These are phyloP conservation scores for Zygosaccharomyces sapae DNA, from an alignment of 1,139 yeast species.

Conservation along the genomic window DNA sequence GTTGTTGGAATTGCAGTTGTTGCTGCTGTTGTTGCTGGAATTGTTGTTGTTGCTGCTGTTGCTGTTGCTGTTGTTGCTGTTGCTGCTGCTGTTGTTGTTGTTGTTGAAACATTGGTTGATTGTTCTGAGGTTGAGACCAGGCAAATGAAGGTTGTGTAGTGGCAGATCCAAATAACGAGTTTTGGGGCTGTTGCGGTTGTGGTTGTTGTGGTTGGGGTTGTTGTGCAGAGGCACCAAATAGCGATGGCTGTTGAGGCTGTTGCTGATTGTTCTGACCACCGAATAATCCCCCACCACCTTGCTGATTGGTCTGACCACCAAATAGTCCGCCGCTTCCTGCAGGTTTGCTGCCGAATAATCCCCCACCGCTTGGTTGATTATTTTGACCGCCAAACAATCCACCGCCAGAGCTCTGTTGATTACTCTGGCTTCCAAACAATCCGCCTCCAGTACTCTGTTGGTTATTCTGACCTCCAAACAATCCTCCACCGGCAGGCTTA, in stretches of 20 bases:
- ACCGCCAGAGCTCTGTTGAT: too few species aligned
- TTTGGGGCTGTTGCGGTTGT: too few species aligned
- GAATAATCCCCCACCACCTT: conserved; percentile 35
- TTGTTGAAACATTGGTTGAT: conserved; percentile 31
- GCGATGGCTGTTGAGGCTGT: conserved; percentile 18
- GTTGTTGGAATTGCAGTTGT: conserved; percentile 39
- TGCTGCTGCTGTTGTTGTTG: conserved; percentile 26
- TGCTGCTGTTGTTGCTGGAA: conserved; percentile 34
- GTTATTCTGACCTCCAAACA: too few species aligned
- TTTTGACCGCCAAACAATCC: too few species aligned
- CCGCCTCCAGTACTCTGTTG: too few species aligned
- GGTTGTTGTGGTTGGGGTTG: conserved; percentile 12
- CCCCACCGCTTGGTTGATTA: too few species aligned
- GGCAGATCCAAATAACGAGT: conserved; percentile 19
- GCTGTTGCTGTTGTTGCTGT: conserved; percentile 25
- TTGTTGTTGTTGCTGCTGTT: conserved; percentile 32
- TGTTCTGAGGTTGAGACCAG: conserved; percentile 38
- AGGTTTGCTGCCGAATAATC: conserved; percentile 10
- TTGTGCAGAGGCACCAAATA: conserved; percentile 35
- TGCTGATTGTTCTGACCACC: conserved; percentile 28
- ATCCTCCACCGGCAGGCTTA: too few species aligned
- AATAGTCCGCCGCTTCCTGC: conserved; percentile 34
- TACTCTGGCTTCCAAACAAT: too few species aligned
- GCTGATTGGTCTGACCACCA: conserved; percentile 31
- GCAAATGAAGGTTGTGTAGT: conserved; percentile 44